Base-by-base conservation (phyloP, 106 monocot genomes). In the Ottelia alismoides region DNA sequence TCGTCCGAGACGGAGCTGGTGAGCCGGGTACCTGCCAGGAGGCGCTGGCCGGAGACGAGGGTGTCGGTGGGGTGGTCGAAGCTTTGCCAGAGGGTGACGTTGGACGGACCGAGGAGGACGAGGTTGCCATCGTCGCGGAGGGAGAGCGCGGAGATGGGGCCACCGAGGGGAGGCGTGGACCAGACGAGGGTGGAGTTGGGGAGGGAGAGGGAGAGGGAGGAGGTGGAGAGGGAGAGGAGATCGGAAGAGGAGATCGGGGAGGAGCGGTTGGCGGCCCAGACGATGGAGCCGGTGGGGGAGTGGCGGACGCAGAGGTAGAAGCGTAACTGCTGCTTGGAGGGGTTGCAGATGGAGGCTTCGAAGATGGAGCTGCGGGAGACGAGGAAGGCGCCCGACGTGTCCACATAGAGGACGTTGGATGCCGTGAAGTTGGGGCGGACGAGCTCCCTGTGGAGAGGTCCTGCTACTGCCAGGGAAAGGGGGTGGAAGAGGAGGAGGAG, bases 81-180 rank as follows among this genome's bases (percentile, higher is more conserved):
- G 60, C 85, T 89, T 52, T 82, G 76, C 96, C 96, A 96, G 2
- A 96, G 74, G 11, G 89, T 60, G 17, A 28, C 17, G 61, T 96
- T 89, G 2, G 55, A 24, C 1, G 55, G 31, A 29, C 79, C 79
- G 47, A 82, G 74, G 31, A 96, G 70, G 20, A 70, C 30, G 55
- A 96, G 71, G 60, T 96, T 96, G 49, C 96, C 96, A 47, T 73
- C 54, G 30, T 96, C 96, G 26, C 66, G 64, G 10, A 96, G 85
- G 0, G 67, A 76, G 49, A 85, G 64, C 10, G 81, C 45, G 12
- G n/a, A 0, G 35, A 89, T 72, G 11, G 56, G 45, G 45, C 51
- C 50, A 2, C 25, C 11, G 30, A 86, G 49, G 14, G 25, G 32
- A 0, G 85, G 82, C 0, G 89, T 89, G 16, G 85, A 82, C 85